phyloP scores from a whole-genome alignment of 75 land plant species.

The Adiantum capillusveneris region DNA sequence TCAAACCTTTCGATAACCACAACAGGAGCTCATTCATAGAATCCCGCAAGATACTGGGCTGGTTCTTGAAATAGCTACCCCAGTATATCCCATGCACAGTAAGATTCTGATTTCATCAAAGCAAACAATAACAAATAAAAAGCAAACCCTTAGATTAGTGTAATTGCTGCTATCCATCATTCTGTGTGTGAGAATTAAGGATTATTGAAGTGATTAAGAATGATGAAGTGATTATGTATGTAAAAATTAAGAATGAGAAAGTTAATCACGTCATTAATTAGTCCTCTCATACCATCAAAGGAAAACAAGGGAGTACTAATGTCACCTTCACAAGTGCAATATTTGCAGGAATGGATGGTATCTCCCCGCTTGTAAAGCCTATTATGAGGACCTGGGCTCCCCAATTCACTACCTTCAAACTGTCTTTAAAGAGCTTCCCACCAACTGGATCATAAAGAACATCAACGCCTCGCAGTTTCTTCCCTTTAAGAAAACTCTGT shows the following conservation, averaged over 20 bases:
- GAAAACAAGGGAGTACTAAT: neutral
- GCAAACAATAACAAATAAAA: conserved; percentile 5
- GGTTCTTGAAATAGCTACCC: conserved; percentile 74
- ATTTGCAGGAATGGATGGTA: conserved; percentile 88
- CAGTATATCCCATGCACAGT: conserved; percentile 93
- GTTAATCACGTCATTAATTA: neutral
- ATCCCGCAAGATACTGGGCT: conserved; percentile 48
- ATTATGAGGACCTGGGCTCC: conserved; percentile 86
- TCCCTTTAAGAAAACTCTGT: conserved; percentile 58
- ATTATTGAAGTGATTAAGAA: no score
- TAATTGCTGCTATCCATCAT: no score
- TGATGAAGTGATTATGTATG: no score
- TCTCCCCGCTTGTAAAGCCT: conserved; percentile 93
- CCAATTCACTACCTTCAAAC: conserved; percentile 83
- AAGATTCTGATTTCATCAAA: conserved; percentile 57
- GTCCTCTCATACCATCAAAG: neutral
- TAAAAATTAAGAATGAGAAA: no score
- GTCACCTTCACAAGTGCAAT: conserved; percentile 91
- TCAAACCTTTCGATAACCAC: conserved; percentile 65
- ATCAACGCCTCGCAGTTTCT: conserved; percentile 87
- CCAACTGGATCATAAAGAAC: conserved; percentile 99
- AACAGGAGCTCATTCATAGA: conserved; percentile 66
- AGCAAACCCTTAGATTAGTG: no score
- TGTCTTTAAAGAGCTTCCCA: conserved; percentile 76
- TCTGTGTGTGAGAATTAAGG: no score